Conservation (phyloP, 2,329 filamentous ascomycete genomes). For the Diaporthe ampelina region DNA sequence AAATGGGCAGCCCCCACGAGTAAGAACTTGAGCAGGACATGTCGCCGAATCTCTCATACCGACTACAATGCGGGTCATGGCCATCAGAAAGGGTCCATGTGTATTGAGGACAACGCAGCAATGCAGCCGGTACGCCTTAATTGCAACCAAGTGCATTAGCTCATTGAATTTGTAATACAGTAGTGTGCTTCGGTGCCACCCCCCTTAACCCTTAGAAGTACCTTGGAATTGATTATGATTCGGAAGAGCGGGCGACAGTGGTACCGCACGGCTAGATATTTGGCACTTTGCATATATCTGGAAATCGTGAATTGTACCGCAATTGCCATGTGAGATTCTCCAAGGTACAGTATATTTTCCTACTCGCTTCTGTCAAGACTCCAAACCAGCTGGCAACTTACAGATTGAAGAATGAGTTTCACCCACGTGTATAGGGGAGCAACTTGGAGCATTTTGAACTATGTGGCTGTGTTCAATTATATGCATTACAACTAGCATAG, state of each 20-base stretch:
- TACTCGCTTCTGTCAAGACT: neutral
- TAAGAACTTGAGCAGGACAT: too few relatives aligned
- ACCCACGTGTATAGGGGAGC: too few relatives aligned
- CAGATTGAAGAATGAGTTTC: neutral
- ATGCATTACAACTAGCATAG: too few relatives aligned
- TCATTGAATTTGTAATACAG: neutral
- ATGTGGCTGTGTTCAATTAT: neutral
- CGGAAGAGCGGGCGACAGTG: neutral
- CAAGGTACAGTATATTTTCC: neutral
- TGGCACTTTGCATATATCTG: neutral
- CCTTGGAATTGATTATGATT: neutral
- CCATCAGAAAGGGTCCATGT: too few relatives aligned
- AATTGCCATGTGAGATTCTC: neutral
- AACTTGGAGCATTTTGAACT: too few relatives aligned
- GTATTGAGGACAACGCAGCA: conserved; percentile 5
- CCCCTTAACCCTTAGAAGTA: neutral
- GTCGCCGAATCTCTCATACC: neutral
- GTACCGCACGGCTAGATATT: too few relatives aligned
- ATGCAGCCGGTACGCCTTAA: neutral
- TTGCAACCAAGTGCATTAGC: neutral
- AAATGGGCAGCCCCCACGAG: neutral
- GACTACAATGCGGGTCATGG: neutral
- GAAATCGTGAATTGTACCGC: neutral
- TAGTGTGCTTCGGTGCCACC: neutral
- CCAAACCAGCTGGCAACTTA: too few relatives aligned